Percentiles rank a stretch among this genome's conserved stretches.
Evolutionary conservation across 345 rosid species (phyloP).

Genomic region (Microcos paniculata): DNA sequence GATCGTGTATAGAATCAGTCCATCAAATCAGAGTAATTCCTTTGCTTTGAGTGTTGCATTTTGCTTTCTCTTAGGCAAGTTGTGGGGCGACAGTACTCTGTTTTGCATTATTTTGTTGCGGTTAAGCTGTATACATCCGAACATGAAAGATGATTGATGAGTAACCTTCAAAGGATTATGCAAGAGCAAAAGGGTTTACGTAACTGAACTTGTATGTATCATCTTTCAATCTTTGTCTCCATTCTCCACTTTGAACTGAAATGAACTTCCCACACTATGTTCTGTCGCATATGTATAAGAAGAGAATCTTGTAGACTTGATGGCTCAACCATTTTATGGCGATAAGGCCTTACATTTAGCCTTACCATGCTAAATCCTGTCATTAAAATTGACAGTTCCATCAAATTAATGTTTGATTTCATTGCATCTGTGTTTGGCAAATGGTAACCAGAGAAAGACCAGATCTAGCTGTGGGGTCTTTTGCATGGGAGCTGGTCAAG

Average conservation of each 20-base stretch:
- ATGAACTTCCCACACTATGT: not conserved
- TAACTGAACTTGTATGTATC: not conserved
- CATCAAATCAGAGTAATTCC: too few species aligned
- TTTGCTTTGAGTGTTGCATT: not conserved
- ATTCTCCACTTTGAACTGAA: not conserved
- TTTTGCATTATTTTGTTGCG: not conserved
- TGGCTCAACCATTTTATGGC: not conserved
- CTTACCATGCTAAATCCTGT: not conserved
- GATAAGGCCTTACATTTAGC: too few species aligned
- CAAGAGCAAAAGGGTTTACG: not conserved
- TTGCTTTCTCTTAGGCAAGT: not conserved
- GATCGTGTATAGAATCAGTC: not conserved
- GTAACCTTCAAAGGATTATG: not conserved
- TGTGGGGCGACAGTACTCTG: not conserved
- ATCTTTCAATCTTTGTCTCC: not conserved
- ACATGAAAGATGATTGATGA: not conserved
- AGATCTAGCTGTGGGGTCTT: conserved; percentile 11
- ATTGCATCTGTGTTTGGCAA: not conserved
- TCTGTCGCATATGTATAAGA: not conserved
- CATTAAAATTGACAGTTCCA: not conserved
- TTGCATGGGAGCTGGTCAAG: conserved; percentile 12
- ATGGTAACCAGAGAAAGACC: not conserved
- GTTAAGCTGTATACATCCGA: not conserved
- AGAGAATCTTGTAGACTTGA: not conserved
- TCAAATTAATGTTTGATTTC: not conserved